Conservation (phyloP, 371 early-diverging fungal genomes). For the Zychaea mexicana region DNA sequence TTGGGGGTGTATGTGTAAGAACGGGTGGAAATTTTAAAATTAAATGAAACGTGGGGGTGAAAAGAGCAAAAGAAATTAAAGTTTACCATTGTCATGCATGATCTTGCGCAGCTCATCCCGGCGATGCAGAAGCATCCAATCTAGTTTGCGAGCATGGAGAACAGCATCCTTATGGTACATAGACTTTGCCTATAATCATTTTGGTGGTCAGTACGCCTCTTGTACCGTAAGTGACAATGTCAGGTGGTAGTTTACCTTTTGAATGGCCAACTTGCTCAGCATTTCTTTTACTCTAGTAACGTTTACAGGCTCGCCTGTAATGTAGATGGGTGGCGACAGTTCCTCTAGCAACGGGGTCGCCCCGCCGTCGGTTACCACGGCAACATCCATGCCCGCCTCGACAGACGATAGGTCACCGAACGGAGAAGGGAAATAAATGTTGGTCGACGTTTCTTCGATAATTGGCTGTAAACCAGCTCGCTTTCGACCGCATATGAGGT, state of each 20-base stretch:
- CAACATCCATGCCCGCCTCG: slow-evolving; percentile 16
- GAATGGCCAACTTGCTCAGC: slow-evolving; percentile 42
- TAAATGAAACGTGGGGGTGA: background rate
- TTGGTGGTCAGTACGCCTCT: too few species aligned
- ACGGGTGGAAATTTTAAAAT: background rate
- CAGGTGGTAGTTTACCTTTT: slow-evolving; percentile 37
- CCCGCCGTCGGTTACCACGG: slow-evolving; percentile 12
- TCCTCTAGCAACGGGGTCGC: slow-evolving; percentile 19
- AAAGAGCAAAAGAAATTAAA: slow-evolving; percentile 6
- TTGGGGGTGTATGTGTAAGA: background rate
- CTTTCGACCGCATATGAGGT: slow-evolving; percentile 77
- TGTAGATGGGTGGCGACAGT: slow-evolving; percentile 32
- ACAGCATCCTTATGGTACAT: slow-evolving; percentile 49
- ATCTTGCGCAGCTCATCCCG: slow-evolving; percentile 66
- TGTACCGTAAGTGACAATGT: background rate
- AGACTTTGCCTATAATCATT: slow-evolving; percentile 38
- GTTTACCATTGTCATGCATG: slow-evolving; percentile 74
- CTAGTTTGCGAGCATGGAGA: slow-evolving; percentile 65
- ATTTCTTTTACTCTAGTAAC: slow-evolving; percentile 49
- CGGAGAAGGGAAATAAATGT: slow-evolving; percentile 75
- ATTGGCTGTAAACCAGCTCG: slow-evolving; percentile 65
- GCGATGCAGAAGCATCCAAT: slow-evolving; percentile 73
- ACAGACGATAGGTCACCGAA: slow-evolving; percentile 31
- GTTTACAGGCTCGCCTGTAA: slow-evolving; percentile 41
- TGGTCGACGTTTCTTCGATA: slow-evolving; percentile 77